These are phyloP conservation scores for Magnusiomyces fungicola DNA, from an alignment of 1,139 yeast genomes.

Conservation along the genomic window DNA sequence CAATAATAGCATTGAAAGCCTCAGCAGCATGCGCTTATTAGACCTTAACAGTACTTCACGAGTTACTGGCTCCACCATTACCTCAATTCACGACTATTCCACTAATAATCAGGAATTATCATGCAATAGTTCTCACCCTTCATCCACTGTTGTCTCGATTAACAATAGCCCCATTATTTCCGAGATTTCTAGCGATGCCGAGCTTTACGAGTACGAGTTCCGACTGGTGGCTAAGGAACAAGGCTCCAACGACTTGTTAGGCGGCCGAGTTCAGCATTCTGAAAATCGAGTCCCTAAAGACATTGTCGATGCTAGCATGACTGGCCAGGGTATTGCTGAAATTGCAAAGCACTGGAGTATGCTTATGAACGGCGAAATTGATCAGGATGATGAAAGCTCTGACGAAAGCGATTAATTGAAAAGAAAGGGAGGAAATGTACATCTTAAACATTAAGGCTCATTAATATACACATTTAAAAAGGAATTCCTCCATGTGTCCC, in stretches of 20 bases:
- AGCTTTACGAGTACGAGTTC: conserved; percentile 39
- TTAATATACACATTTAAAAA: too few relatives aligned
- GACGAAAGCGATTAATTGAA: background rate
- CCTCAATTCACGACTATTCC: background rate
- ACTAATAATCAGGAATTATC: too few relatives aligned
- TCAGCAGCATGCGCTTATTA: background rate
- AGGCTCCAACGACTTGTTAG: conserved; percentile 46
- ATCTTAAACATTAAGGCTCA: too few relatives aligned
- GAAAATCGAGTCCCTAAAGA: conserved; percentile 91
- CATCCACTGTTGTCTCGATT: background rate
- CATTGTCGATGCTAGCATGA: conserved; percentile 72
- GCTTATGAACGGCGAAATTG: conserved; percentile 13
- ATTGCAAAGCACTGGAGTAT: conserved; percentile 25
- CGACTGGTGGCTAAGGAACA: conserved; percentile 63
- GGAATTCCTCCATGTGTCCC: too few relatives aligned
- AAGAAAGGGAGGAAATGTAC: too few relatives aligned
- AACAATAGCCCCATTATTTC: background rate
- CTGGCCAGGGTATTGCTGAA: conserved; percentile 33
- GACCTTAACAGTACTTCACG: background rate
- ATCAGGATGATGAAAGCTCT: conserved; percentile 14
- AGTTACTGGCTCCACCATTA: background rate
- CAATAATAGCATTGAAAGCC: background rate
- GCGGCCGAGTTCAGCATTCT: conserved; percentile 67
- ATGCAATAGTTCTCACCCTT: background rate
- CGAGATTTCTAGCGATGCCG: conserved; percentile 1